Evolutionary conservation across 352 stramenopile genomes (phyloP), one percentile per base, ranked within the genome.

Genomic region (Phytophthora tubulina): DNA sequence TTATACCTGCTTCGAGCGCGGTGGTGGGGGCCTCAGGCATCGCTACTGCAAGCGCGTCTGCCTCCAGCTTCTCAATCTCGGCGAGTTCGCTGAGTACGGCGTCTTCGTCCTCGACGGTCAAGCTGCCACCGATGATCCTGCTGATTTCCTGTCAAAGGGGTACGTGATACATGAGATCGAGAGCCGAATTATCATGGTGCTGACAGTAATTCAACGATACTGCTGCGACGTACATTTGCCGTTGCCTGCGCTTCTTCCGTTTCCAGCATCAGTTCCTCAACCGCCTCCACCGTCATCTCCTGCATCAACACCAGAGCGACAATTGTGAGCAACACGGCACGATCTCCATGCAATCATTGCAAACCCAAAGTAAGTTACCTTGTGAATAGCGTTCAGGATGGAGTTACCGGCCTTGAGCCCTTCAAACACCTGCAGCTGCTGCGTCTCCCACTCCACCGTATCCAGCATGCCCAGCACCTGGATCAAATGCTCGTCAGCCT

Each of bases 181-280:
- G 48, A 38, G 42, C 14, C 17, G 46, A 35, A 32, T 64, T 15
- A 45, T 52, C 60, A 13, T 27, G 7, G 61, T 3, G 33, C 15
- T 3, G 14, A 59, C 65, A 57, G 27, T n/a, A 60, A 35, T 51
- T 21, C 32, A 51, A 13, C 49, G 17, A 52, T 14, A 7, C 53
- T 49, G 4, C 17, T 48, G 14, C 13, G 4, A 58, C 84, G 73
- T 81, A 96, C 89, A 58, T 90, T 87, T 33, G 86, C 87, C 9
- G 79, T 89, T n/a, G 85, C 79, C 33, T 91, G 84, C 6, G 89
- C 91, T 78, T 97, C 91, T 69, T 92, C 83, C 9, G 88, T 96
- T 75, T 97, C 91, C 6, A 95, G 73, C 90, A 97, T 96, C 30
- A 97, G 69, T 51, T 97, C 89, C 57, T 96, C 87, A 2, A 97